These are phyloP conservation scores for Pseudogymnoascus sp. DNA, from an alignment of 2,329 filamentous ascomycete genomes.

Conservation along the genomic window DNA sequence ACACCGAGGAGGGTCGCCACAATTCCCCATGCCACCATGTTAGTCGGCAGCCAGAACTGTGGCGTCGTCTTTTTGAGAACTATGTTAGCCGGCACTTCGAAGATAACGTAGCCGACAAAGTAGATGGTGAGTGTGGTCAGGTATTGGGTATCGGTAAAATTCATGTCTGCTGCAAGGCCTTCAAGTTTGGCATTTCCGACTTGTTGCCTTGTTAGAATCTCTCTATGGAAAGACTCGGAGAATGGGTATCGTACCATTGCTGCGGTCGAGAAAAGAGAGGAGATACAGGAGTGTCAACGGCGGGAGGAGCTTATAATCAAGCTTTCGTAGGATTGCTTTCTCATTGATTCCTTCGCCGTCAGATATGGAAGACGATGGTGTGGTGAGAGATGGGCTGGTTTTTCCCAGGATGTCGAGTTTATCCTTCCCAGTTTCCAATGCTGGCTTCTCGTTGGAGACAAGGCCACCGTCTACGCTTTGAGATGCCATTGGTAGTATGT, in stretches of 20 bases:
- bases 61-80: conserved; percentile 53
- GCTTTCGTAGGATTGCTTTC: conserved; percentile 47
- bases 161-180: conserved; percentile 42
- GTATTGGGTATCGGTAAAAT: conserved; percentile 54
- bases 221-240: conserved; percentile 18
- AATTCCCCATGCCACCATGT: conserved; percentile 48
- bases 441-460: not conserved
- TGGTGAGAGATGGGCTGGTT: not conserved
- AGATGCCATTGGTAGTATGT: not conserved
- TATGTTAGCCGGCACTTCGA: conserved; percentile 56
- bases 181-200: conserved; percentile 51
- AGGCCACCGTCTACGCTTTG: not conserved
- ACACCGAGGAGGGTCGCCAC: conserved; percentile 45
- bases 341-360: conserved; percentile 38
- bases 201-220: conserved; percentile 28
- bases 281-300: conserved; percentile 47
- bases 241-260: conserved; percentile 42
- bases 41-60: conserved; percentile 45
- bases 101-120: conserved; percentile 52
- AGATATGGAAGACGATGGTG: not conserved
- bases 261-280: conserved; percentile 48
- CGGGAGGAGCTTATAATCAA: conserved; percentile 44
- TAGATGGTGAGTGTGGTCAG: conserved; percentile 57
- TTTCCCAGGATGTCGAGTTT: not conserved
- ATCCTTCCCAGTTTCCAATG: not conserved